Percentiles rank a stretch among this genome's conserved stretches.
phyloP scores from a whole-genome alignment of 1,139 yeast genomes.

The Yamadazyma siamensis region DNA sequence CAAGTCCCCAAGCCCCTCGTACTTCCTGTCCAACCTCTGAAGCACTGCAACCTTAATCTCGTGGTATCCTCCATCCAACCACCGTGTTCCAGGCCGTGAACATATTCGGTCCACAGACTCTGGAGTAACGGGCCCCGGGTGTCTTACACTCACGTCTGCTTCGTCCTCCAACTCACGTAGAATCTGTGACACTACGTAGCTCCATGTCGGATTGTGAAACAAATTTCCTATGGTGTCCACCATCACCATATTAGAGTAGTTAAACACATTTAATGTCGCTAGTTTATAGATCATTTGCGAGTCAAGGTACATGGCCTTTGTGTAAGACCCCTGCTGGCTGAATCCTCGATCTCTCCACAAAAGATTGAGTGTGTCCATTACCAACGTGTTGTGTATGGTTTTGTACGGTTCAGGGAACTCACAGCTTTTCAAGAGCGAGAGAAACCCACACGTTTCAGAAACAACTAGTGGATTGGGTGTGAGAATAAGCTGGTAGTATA shows the following conservation, averaged over 20 bases:
- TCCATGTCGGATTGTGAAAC: conserved; percentile 54
- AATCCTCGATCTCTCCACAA: conserved; percentile 58
- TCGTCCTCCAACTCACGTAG: conserved; percentile 49
- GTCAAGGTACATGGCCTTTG: conserved; percentile 41
- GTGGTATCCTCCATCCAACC: conserved; percentile 35
- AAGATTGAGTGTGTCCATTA: conserved; percentile 59
- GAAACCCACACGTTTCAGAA: conserved; percentile 48
- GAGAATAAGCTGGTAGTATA: conserved; percentile 9
- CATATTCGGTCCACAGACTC: conserved; percentile 30
- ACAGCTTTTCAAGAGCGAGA: conserved; percentile 40
- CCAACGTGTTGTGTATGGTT: conserved; percentile 47
- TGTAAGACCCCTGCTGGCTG: conserved; percentile 13
- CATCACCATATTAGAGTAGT: conserved; percentile 19
- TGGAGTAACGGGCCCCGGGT: conserved; percentile 44
- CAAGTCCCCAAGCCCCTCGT: conserved; percentile 41
- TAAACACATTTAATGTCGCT: conserved; percentile 29
- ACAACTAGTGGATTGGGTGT: conserved; percentile 33
- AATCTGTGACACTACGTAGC: conserved; percentile 41
- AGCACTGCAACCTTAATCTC: conserved; percentile 39
- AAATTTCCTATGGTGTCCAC: conserved; percentile 45
- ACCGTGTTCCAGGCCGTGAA: conserved; percentile 33
- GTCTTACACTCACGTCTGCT: conserved; percentile 27
- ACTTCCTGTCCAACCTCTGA: conserved; percentile 31
- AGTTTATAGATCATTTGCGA: conserved; percentile 33
- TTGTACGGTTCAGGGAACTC: conserved; percentile 22